Evolutionary conservation across 164 flowering plant species (phyloP), one percentile per base, ranked within the genome.

Genomic region (Tinospora cordifolia): DNA sequence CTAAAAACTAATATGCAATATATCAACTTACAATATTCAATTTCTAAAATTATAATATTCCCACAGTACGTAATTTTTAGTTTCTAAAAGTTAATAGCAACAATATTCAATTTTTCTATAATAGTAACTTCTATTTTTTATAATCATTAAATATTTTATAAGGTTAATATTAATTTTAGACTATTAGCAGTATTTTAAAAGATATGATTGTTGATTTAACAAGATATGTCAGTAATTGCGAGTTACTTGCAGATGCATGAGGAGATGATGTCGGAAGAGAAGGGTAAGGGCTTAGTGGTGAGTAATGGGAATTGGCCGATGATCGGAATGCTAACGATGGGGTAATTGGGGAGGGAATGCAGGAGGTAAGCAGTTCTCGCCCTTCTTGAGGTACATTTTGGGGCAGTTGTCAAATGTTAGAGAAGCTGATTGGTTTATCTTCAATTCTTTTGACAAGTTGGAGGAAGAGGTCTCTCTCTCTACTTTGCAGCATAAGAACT

Each of bases 391-490:
- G n/a, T 39, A 8, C 11, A 38, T 63, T 51, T 36, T 65, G 46
- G 26, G 36, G 15, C 74, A 72, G 13, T 57, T 72, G 8, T 30
- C 24, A 0, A 39, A 64, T 27, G 10, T 71, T 3, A 62, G 51
- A 1, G 14, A 64, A 51, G 69, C 69, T 3, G 74, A 71, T 71
- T 71, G 74, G 74, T 69, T 71, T 10, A 49, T 71, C 6, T 64
- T 71, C 15, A 71, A 71, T 68, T 51, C 74, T 0, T 71, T 64
- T 49, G 54, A 71, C 21, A 54, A 71, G 25, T 57, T 71, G 49
- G 74, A 71, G 22, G 69, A 64, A 1, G 63, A 71, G 74, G 74
- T 46, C 7, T 30, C 13, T 11, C 8, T 41, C 6, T 41, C 46
- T 41, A n/a, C n/a, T n/a, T n/a, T n/a, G n/a, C n/a, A n/a, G n/a